Evolutionary conservation across 306 rosid species (phyloP), one percentile per base, ranked within the genome.

Genomic region (Benincasa hispida): DNA sequence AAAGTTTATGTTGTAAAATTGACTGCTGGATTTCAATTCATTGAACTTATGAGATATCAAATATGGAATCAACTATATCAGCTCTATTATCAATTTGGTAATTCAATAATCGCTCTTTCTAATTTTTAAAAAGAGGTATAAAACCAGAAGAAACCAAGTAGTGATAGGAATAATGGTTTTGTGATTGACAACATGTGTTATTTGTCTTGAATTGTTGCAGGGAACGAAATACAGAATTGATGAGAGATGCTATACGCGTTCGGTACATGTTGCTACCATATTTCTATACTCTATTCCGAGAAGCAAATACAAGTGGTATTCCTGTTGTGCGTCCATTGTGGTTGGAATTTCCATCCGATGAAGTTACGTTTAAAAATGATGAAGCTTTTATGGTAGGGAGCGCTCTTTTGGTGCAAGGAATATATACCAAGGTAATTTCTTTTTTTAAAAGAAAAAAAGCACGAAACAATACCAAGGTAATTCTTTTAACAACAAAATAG

Each of bases 341-440:
- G 99, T 90, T 94, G 99, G 99, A 94, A 78, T 94, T 94, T 87
- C 93, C 99, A 76, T 89, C 85, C 45, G 99, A 94, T 66, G 96
- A 92, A 78, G 90, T 87, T 77, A 94, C 99, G 76, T 94, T 92
- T 82, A 87, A 76, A 85, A 94, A 92, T 76, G 99, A 94, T 9
- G 97, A 94, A 80, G 98, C 99, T 76, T 88, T 94, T 79, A 89
- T 94, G 99, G 96, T 94, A 66, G 99, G 99, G 76, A 86, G 74
- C 86, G 81, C 96, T 81, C 83, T 94, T 84, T 81, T 94, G 87
- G 99, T 94, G 83, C 99, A 94, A 78, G 99, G 98, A 72, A 89
- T 94, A 68, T 94, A 92, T 77, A 79, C 90, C 22, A 88, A 92
- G 99, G 99, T 94, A 88, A 72, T 42, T 79, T 62, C 66, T 32